phyloP scores from a whole-genome alignment of 2,329 filamentous ascomycete species.

The Alternaria brassicicola region DNA sequence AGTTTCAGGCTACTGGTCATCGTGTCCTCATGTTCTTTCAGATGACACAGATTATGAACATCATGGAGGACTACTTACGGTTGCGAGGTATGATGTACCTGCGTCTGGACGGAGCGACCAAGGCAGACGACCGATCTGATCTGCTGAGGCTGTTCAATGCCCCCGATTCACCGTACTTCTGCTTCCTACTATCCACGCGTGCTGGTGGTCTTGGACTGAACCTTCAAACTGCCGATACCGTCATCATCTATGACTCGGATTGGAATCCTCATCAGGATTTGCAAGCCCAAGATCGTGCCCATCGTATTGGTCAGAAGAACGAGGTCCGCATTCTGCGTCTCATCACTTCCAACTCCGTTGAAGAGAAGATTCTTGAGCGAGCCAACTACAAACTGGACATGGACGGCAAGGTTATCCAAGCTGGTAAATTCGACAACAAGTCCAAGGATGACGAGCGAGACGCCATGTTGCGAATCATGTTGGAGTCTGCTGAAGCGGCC shows the following conservation, averaged over 20 bases:
- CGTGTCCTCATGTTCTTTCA: conserved; percentile 99
- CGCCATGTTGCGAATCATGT: conserved; percentile 89
- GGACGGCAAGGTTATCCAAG: conserved; percentile 99
- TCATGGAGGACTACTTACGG: conserved; percentile 97
- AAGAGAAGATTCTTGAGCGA: conserved; percentile 97
- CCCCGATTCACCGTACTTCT: conserved; percentile 90
- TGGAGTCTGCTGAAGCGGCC: conserved; percentile 76
- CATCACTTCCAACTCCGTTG: conserved; percentile 95
- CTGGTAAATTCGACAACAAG: conserved; percentile 99
- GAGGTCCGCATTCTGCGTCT: conserved; percentile 95
- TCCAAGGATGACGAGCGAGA: conserved; percentile 98
- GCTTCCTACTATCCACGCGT: conserved; percentile 97
- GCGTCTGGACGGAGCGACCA: conserved; percentile 93
- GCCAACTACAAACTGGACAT: conserved; percentile 98
- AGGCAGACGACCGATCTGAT: conserved; percentile 95
- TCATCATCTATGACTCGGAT: conserved; percentile 99
- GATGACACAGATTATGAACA: conserved; percentile 99
- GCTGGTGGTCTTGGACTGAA: conserved; percentile 98
- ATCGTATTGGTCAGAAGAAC: conserved; percentile 99
- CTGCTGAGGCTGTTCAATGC: conserved; percentile 88
- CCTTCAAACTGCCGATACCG: conserved; percentile 94
- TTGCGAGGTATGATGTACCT: conserved; percentile 84
- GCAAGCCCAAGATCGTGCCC: conserved; percentile 98
- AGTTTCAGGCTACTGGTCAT: conserved; percentile 89
- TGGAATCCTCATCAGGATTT: conserved; percentile 99